Base-by-base conservation (phyloP, 139 green algal species). In the Volvox reticuliferus region DNA sequence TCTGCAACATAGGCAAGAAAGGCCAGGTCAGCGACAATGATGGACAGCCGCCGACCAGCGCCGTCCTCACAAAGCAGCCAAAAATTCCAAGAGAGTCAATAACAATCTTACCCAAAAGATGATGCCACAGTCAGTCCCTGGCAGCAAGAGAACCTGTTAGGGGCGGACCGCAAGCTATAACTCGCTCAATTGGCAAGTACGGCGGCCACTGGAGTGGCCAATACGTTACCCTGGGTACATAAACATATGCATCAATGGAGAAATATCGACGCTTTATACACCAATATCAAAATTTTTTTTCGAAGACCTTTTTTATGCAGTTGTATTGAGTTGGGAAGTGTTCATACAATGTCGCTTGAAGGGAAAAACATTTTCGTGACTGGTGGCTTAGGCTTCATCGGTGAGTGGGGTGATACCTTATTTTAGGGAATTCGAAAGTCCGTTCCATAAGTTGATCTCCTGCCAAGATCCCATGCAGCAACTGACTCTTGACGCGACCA, bases 341-440 rank as follows among this genome's bases (percentile, higher is more conserved):
- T 33, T 67, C 21, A 32, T 78, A 92, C 13, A 1, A 95, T 93
- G 91, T 75, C 63, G 22, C 79, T 94, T 0, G 68, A 73, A 1
- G 83, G 68, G 37, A 89, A 62, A 71, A 97, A 97, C 89, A 94
- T 98, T 26, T 97, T 98, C 37, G 97, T 98, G 3, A 98, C 97
- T 2, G 97, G 97, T 6, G 97, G 97, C 18, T 77, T 98, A 2
- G 96, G 96, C 81, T 98, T 97, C 89, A 98, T 98, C 33, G 96
- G 96, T 97, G 28, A 71, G 79, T 44, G 1, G 22, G 22, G 24
- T 75, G 67, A 75, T 14, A 26, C 24, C 14, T 24, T 75, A 75
- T 12, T 12, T 12, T 28, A 12, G 22, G 67, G 67, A 26, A 75
- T 28, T n/a, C n/a, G n/a, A n/a, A n/a, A n/a, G n/a, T n/a, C n/a